A percentile compares a stretch with the other conserved stretches of the same genome.
phyloP scores from a whole-genome alignment of 1,284 basidiomycete species.

The Moesziomyces sp. region DNA sequence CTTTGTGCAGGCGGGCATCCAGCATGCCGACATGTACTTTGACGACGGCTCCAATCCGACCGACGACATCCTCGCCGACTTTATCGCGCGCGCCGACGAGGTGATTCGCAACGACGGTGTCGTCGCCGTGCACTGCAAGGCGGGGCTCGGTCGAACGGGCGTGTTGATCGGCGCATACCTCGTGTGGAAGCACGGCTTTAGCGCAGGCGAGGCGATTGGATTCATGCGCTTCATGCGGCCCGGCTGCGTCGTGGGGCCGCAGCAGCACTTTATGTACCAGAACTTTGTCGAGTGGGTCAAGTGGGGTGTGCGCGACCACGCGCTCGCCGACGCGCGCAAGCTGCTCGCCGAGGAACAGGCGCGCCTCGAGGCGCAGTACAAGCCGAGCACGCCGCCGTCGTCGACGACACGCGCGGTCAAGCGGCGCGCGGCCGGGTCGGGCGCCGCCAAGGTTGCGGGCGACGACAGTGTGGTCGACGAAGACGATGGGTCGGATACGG shows the following conservation, averaged over 20 bases:
- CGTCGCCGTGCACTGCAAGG: conserved; percentile 88
- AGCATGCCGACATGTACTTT: conserved; percentile 86
- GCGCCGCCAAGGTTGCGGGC: conserved; percentile 13
- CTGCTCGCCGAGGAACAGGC: conserved; percentile 31
- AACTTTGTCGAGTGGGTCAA: conserved; percentile 69
- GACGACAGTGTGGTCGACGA: conserved; percentile 22
- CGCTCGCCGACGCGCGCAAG: conserved; percentile 30
- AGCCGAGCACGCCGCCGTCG: no score
- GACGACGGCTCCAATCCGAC: conserved; percentile 98
- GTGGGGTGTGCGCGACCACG: conserved; percentile 57
- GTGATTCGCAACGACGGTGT: conserved; percentile 81
- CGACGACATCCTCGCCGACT: conserved; percentile 89
- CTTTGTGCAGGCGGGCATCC: conserved; percentile 87
- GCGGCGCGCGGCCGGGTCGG: conserved; percentile 19
- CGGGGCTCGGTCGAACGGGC: conserved; percentile 89
- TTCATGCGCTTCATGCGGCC: conserved; percentile 98
- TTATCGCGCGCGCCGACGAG: conserved; percentile 84
- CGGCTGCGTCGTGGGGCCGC: conserved; percentile 88
- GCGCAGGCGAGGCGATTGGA: conserved; percentile 95
- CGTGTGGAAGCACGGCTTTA: conserved; percentile 99
- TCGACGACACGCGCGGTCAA: conserved; percentile 6
- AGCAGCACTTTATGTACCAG: conserved; percentile 91
- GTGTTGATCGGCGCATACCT: conserved; percentile 92
- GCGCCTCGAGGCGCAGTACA: not conserved
- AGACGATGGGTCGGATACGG: conserved; percentile 14